These are phyloP conservation scores for Lignosus rhinocerotis DNA, from an alignment of 1,284 basidiomycete genomes.

Conservation along the genomic window DNA sequence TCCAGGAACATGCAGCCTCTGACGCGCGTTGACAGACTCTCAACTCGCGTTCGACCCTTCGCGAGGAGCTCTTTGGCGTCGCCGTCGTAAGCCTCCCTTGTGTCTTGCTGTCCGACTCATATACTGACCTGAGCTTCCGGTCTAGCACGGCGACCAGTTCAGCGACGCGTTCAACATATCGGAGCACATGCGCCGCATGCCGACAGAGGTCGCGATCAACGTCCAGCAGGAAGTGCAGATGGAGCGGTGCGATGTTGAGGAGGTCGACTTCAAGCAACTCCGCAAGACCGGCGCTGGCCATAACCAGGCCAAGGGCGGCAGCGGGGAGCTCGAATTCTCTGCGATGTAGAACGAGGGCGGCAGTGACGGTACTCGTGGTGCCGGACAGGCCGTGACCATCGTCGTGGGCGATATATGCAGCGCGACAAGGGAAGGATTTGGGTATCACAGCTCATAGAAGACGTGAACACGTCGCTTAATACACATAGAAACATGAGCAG, in stretches of 20 bases:
- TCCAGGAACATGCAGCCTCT: not conserved
- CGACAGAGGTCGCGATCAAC: constrained; percentile 14
- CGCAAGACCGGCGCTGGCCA: not conserved
- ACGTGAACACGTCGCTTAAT: no score
- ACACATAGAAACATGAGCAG: no score
- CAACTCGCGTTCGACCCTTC: constrained; percentile 16
- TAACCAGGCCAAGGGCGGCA: not conserved
- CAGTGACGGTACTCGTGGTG: not conserved
- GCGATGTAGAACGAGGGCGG: not conserved
- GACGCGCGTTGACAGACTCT: constrained; percentile 5
- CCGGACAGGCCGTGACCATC: not conserved
- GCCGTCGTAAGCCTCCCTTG: not conserved
- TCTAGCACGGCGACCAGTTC: not conserved
- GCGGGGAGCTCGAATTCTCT: not conserved
- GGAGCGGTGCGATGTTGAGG: constrained; percentile 4
- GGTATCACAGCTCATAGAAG: not conserved
- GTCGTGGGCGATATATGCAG: not conserved
- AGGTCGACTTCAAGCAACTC: constrained; percentile 9
- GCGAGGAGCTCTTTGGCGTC: constrained; percentile 13
- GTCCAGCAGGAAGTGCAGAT: constrained; percentile 15
- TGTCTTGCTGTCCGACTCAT: not conserved
- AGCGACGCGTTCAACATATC: constrained; percentile 4
- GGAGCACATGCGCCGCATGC: constrained; percentile 5
- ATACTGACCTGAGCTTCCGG: no score
- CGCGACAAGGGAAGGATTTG: not conserved